Evolutionary conservation across 768 basidiomycete species (phyloP).

Genomic region (Peribolospora baueri): DNA sequence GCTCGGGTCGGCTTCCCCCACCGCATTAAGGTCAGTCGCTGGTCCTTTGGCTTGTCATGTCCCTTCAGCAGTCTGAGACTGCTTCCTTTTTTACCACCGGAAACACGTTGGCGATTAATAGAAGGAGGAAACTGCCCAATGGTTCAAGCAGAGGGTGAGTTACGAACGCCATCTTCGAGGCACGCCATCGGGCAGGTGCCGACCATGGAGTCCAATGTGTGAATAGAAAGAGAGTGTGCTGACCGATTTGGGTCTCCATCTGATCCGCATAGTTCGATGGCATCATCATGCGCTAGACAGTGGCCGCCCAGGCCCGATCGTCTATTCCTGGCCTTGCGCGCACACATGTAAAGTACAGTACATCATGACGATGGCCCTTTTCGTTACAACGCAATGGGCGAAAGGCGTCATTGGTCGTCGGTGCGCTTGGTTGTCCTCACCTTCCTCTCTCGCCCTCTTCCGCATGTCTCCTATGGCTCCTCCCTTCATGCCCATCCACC

Average conservation of each 20-base stretch:
- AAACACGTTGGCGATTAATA: neutral
- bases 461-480: too few relatives aligned
- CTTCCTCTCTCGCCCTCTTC: too few relatives aligned
- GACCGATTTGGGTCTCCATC: neutral
- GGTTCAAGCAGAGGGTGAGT: conserved; percentile 76
- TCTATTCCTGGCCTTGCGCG: too few relatives aligned
- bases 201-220: neutral
- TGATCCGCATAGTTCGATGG: conserved; percentile 12
- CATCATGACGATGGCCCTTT: too few relatives aligned
- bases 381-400: too few relatives aligned
- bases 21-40: conserved; percentile 68
- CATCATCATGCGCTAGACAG: conserved; percentile 10
- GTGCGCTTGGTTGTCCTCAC: too few relatives aligned
- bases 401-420: too few relatives aligned
- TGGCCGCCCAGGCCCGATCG: neutral
- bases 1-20: conserved; percentile 66
- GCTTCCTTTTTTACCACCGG: neutral
- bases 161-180: neutral
- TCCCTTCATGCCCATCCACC: too few relatives aligned
- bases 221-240: neutral
- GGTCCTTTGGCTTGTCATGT: conserved; percentile 19
- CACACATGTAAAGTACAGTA: too few relatives aligned
- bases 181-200: neutral
- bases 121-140: conserved; percentile 31
- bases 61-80: neutral